Percentiles rank a stretch among this genome's conserved stretches.
Evolutionary conservation across 2,329 filamentous ascomycete species (phyloP).

Genomic region (Chrysoporthe deuterocubensis): DNA sequence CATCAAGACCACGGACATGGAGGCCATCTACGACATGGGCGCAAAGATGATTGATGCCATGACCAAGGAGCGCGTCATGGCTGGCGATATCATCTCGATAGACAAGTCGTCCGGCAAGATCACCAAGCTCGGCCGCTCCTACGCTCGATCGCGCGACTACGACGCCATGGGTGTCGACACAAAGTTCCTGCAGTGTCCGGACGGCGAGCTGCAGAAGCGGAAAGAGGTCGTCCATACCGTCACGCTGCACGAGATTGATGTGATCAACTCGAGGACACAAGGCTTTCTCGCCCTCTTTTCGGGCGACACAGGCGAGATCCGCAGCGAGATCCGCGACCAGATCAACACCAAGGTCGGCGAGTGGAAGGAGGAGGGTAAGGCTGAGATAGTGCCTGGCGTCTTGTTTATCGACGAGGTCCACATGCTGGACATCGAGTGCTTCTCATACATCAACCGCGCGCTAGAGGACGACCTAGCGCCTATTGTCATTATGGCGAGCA

Average conservation of each 20-base stretch:
- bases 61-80: slow-evolving; percentile 99
- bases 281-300: slow-evolving; percentile 97
- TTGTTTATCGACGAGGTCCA: slow-evolving; percentile 99
- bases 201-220: slow-evolving; percentile 95
- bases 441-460: slow-evolving; percentile 97
- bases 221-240: slow-evolving; percentile 98
- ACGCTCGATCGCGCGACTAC: slow-evolving; percentile 94
- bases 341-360: slow-evolving; percentile 99
- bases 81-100: slow-evolving; percentile 96
- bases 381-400: slow-evolving; percentile 95
- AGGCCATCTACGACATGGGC: slow-evolving; percentile 99
- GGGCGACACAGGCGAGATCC: slow-evolving; percentile 95
- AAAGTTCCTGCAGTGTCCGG: slow-evolving; percentile 96
- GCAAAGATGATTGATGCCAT: slow-evolving; percentile 99
- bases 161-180: slow-evolving; percentile 99
- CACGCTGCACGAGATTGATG: slow-evolving; percentile 95
- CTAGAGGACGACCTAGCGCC: slow-evolving; percentile 93
- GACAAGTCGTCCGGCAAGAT: slow-evolving; percentile 99
- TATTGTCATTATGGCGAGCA: slow-evolving; percentile 99
- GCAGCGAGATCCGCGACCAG: slow-evolving; percentile 95
- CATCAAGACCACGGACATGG: slow-evolving; percentile 99
- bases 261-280: slow-evolving; percentile 99
- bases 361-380: slow-evolving; percentile 99
- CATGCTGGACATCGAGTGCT: slow-evolving; percentile 99
- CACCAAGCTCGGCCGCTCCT: slow-evolving; percentile 93